These are phyloP conservation scores for Knoxia roxburghii DNA, from an alignment of 257 asterid genomes.

Conservation along the genomic window DNA sequence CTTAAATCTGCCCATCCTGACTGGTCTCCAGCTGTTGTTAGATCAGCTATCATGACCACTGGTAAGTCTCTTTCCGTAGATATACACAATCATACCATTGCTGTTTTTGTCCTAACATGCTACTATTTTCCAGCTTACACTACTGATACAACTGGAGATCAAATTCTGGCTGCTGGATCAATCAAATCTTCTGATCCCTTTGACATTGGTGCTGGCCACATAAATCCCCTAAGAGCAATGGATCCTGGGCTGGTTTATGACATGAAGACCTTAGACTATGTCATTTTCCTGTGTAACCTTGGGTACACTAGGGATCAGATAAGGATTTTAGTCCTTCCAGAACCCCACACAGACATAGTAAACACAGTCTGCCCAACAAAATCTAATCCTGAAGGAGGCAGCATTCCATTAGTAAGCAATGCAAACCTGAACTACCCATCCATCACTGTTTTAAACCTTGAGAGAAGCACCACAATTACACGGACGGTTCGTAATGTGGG, in stretches of 20 bases:
- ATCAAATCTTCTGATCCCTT: slow-evolving; percentile 31
- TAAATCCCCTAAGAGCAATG: slow-evolving; percentile 48
- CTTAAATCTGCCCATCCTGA: slow-evolving; percentile 51
- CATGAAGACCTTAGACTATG: slow-evolving; percentile 34
- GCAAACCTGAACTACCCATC: slow-evolving; percentile 29
- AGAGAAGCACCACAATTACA: slow-evolving; percentile 14
- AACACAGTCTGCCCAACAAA: background rate
- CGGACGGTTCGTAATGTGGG: slow-evolving; percentile 31
- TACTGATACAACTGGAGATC: slow-evolving; percentile 3
- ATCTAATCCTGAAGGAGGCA: background rate
- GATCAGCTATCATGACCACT: slow-evolving; percentile 67
- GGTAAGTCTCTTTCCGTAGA: slow-evolving; percentile 21
- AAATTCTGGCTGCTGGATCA: background rate
- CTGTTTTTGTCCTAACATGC: background rate
- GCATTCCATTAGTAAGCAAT: background rate
- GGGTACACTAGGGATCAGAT: slow-evolving; percentile 18
- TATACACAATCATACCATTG: no score
- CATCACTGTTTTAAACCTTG: slow-evolving; percentile 19
- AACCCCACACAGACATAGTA: background rate
- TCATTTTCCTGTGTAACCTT: slow-evolving; percentile 33
- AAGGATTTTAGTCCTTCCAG: background rate
- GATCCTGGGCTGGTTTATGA: slow-evolving; percentile 68
- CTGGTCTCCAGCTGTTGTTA: slow-evolving; percentile 69
- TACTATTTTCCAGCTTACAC: slow-evolving; percentile 17
- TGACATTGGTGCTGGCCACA: slow-evolving; percentile 63